Percentiles rank a stretch among this genome's conserved stretches.
Evolutionary conservation across 495 filamentous ascomycete genomes (phyloP).

Genomic region (Haplographium delicatum): DNA sequence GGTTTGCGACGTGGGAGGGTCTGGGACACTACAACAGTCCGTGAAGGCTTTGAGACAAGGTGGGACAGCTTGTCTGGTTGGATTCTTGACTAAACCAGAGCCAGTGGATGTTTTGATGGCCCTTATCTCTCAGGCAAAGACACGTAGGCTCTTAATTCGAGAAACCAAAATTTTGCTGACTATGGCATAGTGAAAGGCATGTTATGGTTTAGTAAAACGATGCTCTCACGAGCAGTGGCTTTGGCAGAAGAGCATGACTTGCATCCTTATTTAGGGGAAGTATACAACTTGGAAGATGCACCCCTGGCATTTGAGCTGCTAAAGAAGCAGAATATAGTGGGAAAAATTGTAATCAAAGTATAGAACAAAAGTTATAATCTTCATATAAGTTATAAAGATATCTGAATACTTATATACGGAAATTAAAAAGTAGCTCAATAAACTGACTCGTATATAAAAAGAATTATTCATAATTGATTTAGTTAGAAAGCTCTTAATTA

Average conservation of each 20-base stretch:
- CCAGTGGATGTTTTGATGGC: not conserved
- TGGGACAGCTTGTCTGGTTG: not conserved
- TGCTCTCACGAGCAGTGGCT: not conserved
- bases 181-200: constrained; percentile 4
- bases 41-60: not conserved
- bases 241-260: constrained; percentile 7
- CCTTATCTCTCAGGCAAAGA: not conserved
- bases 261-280: not conserved
- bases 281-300: constrained; percentile 4
- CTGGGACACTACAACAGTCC: constrained; percentile 26
- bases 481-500: no score
- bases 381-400: not conserved
- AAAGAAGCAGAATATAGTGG: not conserved
- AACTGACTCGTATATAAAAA: no score
- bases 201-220: not conserved
- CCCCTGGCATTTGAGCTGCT: not conserved
- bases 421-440: no score
- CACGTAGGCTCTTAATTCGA: not conserved
- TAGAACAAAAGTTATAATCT: no score
- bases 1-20: constrained; percentile 44
- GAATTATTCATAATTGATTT: no score
- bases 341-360: constrained; percentile 11
- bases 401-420: no score
- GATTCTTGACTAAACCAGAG: constrained; percentile 2
- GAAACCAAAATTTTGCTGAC: not conserved